phyloP scores from a whole-genome alignment of 495 filamentous ascomycete genomes.

The Cercophora newfieldiana region DNA sequence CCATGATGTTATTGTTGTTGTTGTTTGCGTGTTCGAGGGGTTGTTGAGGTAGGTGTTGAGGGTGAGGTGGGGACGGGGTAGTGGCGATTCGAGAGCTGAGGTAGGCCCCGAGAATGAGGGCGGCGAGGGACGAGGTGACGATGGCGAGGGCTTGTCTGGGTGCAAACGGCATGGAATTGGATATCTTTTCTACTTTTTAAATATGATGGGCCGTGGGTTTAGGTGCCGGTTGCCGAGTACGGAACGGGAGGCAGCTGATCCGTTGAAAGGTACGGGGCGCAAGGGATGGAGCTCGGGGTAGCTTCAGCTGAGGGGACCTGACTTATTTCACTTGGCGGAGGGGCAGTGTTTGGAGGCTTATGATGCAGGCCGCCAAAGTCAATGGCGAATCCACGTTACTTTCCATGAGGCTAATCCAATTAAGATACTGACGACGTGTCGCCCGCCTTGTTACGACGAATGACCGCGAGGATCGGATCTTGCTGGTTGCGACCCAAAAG shows the following conservation, averaged over 20 bases:
- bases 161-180: constrained; percentile 14
- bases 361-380: background rate
- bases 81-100: background rate
- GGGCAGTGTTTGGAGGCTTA: background rate
- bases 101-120: constrained; percentile 6
- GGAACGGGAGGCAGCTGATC: constrained; percentile 12
- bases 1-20: constrained; percentile 40
- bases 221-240: background rate
- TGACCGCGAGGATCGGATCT: background rate
- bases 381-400: background rate
- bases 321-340: constrained; percentile 7
- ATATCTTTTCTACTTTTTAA: background rate
- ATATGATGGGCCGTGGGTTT: background rate
- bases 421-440: background rate
- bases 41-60: constrained; percentile 1
- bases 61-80: background rate
- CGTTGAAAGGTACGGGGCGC: background rate
- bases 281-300: background rate
- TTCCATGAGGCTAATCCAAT: background rate
- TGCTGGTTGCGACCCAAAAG: background rate
- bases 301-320: background rate
- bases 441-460: background rate
- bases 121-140: constrained; percentile 11
- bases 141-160: background rate
- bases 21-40: constrained; percentile 4